phyloP scores from a whole-genome alignment of 2,329 filamentous ascomycete species.

The Dothidotthia symphoricarpi region DNA sequence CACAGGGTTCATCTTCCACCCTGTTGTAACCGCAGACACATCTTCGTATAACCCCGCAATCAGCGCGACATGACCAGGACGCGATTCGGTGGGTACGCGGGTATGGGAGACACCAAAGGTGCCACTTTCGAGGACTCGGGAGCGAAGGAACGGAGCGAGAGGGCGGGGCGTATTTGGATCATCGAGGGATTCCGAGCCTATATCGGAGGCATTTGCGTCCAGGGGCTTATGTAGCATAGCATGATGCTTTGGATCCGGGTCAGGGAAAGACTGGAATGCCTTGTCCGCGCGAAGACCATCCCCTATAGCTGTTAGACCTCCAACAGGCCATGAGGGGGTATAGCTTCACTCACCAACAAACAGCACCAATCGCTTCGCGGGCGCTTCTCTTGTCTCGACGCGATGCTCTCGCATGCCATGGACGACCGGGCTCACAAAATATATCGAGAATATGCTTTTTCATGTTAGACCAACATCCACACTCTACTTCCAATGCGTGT shows the following conservation, averaged over 20 bases:
- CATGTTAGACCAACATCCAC: conserved; percentile 5
- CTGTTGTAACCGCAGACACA: conserved; percentile 93
- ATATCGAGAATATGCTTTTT: conserved; percentile 90
- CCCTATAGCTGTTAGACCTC: conserved; percentile 46
- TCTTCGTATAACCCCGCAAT: conserved; percentile 98
- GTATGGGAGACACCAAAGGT: conserved; percentile 98
- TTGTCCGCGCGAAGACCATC: conserved; percentile 97
- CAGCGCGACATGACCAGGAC: conserved; percentile 92
- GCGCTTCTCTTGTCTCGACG: conserved; percentile 69
- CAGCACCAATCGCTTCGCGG: conserved; percentile 85
- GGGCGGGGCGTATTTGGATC: conserved; percentile 70
- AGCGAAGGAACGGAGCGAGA: conserved; percentile 87
- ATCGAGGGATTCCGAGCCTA: conserved; percentile 44
- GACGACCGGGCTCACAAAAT: conserved; percentile 97
- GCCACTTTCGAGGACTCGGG: conserved; percentile 80
- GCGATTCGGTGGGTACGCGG: conserved; percentile 91
- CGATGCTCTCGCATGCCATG: conserved; percentile 85
- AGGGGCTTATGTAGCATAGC: conserved; percentile 31
- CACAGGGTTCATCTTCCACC: conserved; percentile 97
- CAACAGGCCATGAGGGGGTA: neutral
- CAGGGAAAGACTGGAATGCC: conserved; percentile 88
- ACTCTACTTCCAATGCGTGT: conserved; percentile 1
- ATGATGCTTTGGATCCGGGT: conserved; percentile 67
- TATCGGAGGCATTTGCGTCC: conserved; percentile 1
- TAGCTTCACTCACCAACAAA: conserved; percentile 68